Evolutionary conservation across 139 green algal genomes (phyloP), one percentile per base, ranked within the genome.

Genomic region (Micromonas pusilla): DNA sequence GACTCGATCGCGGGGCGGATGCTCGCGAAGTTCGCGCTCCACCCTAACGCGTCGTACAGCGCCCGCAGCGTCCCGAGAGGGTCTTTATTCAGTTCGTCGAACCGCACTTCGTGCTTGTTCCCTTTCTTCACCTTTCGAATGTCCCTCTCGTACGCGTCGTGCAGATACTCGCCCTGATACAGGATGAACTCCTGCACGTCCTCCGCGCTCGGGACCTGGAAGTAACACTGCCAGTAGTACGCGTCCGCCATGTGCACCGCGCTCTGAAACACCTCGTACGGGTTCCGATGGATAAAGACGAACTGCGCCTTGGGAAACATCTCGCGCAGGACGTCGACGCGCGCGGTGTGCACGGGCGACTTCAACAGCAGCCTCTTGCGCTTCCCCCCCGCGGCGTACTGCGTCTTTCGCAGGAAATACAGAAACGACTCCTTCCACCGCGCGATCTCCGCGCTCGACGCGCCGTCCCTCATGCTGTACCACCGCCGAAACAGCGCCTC

Each of bases 251-350:
- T 89, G 80, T 90, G 70, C 1, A 72, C 31, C 13, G 52, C 66
- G 28, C 26, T 45, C 9, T 37, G 21, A 64, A 80, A 83, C 2
- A 87, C 78, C 70, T 86, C 66, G 37, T 88, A 65, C 26, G 87
- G 87, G 74, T 91, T 36, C 0, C 89, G 81, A 70, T 91, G 87
- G n/a, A 91, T 80, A 68, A 85, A 91, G 0, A 93, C 66, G 71
- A 91, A 93, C 3, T 80, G 73, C 0, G 89, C 87, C 0, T 73
- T 28, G 0, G 89, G 89, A 78, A 91, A 93, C 33, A 91, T 81
- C 6, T 74, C 31, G 20, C 80, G 73, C 37, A 88, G 73, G 31
- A 86, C 39, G 52, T 62, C 1, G 36, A 90, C 45, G 3, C 87
- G 79, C 20, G 81, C 87, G 0, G 85, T 90, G 82, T 93, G 89